Conservation (phyloP, 352 stramenopile genomes). For the Thalassiosira livingstoniorum region DNA sequence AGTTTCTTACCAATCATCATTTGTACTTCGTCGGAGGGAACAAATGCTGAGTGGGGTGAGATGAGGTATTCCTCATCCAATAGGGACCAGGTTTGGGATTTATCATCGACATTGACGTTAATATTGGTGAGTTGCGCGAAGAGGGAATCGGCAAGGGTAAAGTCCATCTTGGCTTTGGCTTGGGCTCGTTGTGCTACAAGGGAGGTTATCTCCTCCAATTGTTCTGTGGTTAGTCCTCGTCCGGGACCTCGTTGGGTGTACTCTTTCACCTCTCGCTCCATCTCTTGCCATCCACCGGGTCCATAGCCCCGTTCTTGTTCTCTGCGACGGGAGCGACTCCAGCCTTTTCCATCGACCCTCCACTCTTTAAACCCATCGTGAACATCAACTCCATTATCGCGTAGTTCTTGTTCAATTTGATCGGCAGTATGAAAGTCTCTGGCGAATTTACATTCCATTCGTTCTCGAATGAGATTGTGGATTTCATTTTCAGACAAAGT, state of each 20-base stretch:
- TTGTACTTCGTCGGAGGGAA: slow-evolving; percentile 36
- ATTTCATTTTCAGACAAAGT: slow-evolving; percentile 71
- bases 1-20: slow-evolving; percentile 47
- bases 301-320: background rate
- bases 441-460: slow-evolving; percentile 77
- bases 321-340: background rate
- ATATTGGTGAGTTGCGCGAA: slow-evolving; percentile 58
- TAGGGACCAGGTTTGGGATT: slow-evolving; percentile 35
- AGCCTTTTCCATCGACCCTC: slow-evolving; percentile 68
- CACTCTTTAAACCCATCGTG: slow-evolving; percentile 82
- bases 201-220: slow-evolving; percentile 31
- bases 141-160: slow-evolving; percentile 71
- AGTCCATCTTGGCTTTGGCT: slow-evolving; percentile 57
- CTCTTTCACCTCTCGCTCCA: too few species aligned
- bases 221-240: slow-evolving; percentile 46
- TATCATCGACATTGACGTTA: slow-evolving; percentile 71
- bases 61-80: slow-evolving; percentile 49
- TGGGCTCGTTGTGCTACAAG: slow-evolving; percentile 40
- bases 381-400: slow-evolving; percentile 63
- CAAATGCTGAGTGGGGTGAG: slow-evolving; percentile 31
- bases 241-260: slow-evolving; percentile 47
- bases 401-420: slow-evolving; percentile 70
- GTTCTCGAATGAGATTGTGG: slow-evolving; percentile 65
- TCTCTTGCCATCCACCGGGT: too few species aligned
- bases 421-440: slow-evolving; percentile 78